Evolutionary conservation across 768 basidiomycete genomes (phyloP).

Genomic region (Hebeloma cylindrosporum): DNA sequence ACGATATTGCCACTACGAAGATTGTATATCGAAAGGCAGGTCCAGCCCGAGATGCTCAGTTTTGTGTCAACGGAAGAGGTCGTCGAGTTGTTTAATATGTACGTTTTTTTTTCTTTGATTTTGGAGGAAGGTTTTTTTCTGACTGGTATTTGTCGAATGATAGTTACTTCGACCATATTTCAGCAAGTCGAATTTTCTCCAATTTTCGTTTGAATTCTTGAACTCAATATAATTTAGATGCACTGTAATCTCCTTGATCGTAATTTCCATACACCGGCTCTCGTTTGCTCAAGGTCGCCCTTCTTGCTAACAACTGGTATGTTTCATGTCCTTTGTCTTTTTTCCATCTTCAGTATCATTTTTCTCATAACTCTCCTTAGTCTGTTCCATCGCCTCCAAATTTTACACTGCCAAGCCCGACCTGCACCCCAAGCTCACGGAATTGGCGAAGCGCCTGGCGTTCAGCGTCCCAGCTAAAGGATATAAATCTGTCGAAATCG

Average conservation of each 20-base stretch:
- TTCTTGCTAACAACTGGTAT: constrained; percentile 91
- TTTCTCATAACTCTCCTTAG: constrained; percentile 38
- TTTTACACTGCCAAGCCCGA: constrained; percentile 84
- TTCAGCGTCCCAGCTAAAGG: constrained; percentile 84
- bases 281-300: constrained; percentile 92
- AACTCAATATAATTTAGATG: constrained; percentile 43
- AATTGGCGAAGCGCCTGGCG: constrained; percentile 83
- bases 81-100: constrained; percentile 89
- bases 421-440: constrained; percentile 74
- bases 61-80: constrained; percentile 90
- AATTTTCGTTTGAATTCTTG: constrained; percentile 17
- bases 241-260: constrained; percentile 82
- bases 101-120: constrained; percentile 29
- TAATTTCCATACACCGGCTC: constrained; percentile 89
- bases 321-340: constrained; percentile 33
- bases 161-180: constrained; percentile 77
- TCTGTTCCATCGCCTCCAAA: constrained; percentile 93
- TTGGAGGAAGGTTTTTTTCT: too few species aligned
- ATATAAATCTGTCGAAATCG: constrained; percentile 93
- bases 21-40: constrained; percentile 82
- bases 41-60: constrained; percentile 92
- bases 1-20: constrained; percentile 81
- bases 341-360: constrained; percentile 2
- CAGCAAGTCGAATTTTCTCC: constrained; percentile 45
- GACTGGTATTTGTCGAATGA: too few species aligned